phyloP scores from a whole-genome alignment of 2,329 filamentous ascomycete species.

The Didymosphaeria variabile region DNA sequence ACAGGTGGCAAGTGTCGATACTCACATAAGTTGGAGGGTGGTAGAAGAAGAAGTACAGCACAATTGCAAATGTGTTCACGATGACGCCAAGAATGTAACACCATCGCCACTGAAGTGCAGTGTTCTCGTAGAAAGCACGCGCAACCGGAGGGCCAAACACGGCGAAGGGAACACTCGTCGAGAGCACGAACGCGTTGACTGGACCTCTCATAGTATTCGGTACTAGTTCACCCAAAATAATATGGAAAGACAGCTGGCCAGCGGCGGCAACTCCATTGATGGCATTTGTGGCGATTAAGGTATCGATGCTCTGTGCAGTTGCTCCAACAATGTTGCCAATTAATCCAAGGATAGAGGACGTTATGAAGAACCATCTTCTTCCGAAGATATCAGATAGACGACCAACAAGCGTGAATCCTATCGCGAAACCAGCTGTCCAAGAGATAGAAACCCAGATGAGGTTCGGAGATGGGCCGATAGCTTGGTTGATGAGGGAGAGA shows the following conservation, averaged over 20 bases:
- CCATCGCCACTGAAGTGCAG: slow-evolving; percentile 44
- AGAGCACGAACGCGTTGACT: slow-evolving; percentile 47
- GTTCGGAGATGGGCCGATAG: slow-evolving; percentile 50
- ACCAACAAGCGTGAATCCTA: slow-evolving; percentile 50
- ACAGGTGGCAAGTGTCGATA: background rate
- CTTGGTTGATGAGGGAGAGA: slow-evolving; percentile 46
- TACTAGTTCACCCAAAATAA: slow-evolving; percentile 51
- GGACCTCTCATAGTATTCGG: slow-evolving; percentile 43
- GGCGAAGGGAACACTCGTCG: slow-evolving; percentile 40
- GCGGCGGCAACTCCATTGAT: slow-evolving; percentile 51
- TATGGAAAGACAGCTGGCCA: slow-evolving; percentile 51
- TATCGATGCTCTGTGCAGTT: slow-evolving; percentile 45
- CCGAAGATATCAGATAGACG: slow-evolving; percentile 52
- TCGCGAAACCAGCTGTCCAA: slow-evolving; percentile 46
- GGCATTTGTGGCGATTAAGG: slow-evolving; percentile 33
- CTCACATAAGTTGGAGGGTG: slow-evolving; percentile 45
- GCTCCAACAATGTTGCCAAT: slow-evolving; percentile 50
- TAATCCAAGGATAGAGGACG: slow-evolving; percentile 42
- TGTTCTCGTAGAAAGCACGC: slow-evolving; percentile 40
- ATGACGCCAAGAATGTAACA: slow-evolving; percentile 42
- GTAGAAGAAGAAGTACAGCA: slow-evolving; percentile 49
- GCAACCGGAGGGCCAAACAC: slow-evolving; percentile 44
- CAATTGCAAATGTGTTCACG: slow-evolving; percentile 38
- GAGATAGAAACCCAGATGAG: slow-evolving; percentile 51
- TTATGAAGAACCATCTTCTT: slow-evolving; percentile 48